Conservation (phyloP, 2,329 filamentous ascomycete genomes). For the Pseudocercospora crystallina region DNA sequence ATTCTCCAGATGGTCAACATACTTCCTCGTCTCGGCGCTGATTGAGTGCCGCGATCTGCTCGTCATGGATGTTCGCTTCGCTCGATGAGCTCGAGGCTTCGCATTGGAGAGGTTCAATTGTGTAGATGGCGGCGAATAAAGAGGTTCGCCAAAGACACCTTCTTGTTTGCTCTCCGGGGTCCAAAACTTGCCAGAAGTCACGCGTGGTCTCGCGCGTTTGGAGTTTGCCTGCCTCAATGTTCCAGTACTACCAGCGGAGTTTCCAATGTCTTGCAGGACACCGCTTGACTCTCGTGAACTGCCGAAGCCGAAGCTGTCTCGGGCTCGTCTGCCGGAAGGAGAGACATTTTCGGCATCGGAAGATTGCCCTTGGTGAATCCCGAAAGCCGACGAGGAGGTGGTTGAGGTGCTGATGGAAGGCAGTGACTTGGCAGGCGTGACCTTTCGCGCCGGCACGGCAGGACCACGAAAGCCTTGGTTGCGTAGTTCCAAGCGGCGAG, state of each 20-base stretch:
- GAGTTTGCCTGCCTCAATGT: slow-evolving; percentile 13
- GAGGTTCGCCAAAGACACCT: slow-evolving; percentile 12
- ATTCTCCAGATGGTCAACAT: slow-evolving; percentile 52
- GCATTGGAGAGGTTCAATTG: slow-evolving; percentile 15
- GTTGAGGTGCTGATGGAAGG: slow-evolving; percentile 25
- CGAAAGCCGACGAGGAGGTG: slow-evolving; percentile 14
- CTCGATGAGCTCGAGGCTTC: slow-evolving; percentile 11
- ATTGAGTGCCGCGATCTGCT: slow-evolving; percentile 32
- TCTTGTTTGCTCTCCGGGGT: slow-evolving; percentile 18
- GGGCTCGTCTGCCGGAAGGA: slow-evolving; percentile 15
- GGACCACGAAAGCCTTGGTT: slow-evolving; percentile 37
- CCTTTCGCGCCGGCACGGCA: slow-evolving; percentile 31
- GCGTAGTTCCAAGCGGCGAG: slow-evolving; percentile 34
- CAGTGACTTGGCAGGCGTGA: slow-evolving; percentile 30
- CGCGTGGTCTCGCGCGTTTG: slow-evolving; percentile 19
- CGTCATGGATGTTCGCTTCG: slow-evolving; percentile 17
- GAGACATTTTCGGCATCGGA: slow-evolving; percentile 28
- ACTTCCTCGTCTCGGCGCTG: slow-evolving; percentile 44
- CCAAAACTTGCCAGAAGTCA: slow-evolving; percentile 22
- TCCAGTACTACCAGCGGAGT: slow-evolving; percentile 9
- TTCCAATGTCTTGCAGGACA: slow-evolving; percentile 35
- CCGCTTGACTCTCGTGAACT: slow-evolving; percentile 24
- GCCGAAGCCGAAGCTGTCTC: slow-evolving; percentile 18
- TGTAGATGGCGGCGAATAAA: slow-evolving; percentile 16
- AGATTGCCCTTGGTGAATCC: slow-evolving; percentile 8